A percentile compares a stretch with the other conserved stretches of the same genome.
Evolutionary conservation across 768 basidiomycete species (phyloP).

Genomic region (Hirschioporus abietinus): DNA sequence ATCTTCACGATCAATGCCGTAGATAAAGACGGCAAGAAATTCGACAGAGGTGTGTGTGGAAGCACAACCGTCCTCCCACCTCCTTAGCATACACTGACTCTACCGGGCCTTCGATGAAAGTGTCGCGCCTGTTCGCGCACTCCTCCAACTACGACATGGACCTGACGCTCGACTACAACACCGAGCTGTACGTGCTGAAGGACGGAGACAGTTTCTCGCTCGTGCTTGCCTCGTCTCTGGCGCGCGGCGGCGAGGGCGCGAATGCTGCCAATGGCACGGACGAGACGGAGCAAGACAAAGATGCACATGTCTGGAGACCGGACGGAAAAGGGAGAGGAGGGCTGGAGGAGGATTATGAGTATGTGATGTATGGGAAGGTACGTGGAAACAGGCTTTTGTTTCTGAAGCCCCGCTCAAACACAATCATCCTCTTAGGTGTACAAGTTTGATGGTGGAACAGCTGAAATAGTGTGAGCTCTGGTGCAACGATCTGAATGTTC

Average conservation of each 20-base stretch:
- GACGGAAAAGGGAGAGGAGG: constrained; percentile 77
- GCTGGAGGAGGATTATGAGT: constrained; percentile 94
- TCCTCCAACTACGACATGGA: constrained; percentile 93
- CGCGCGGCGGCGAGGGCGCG: constrained; percentile 45
- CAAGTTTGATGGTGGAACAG: constrained; percentile 85
- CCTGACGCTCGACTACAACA: constrained; percentile 90
- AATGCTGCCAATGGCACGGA: constrained; percentile 43
- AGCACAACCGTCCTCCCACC: constrained; percentile 6
- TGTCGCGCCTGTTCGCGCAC: constrained; percentile 84
- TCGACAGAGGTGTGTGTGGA: constrained; percentile 74
- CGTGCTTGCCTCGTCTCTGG: constrained; percentile 78
- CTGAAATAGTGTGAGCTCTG: constrained; percentile 68
- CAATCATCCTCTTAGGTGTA: constrained; percentile 61
- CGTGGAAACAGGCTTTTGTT: constrained; percentile 13
- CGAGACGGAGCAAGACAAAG: constrained; percentile 62
- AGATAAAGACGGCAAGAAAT: constrained; percentile 93
- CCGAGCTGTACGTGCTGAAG: constrained; percentile 78
- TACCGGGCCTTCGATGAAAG: constrained; percentile 34
- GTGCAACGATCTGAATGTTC: constrained; percentile 25
- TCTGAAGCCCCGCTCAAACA: too few relatives aligned
- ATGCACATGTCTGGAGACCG: constrained; percentile 77
- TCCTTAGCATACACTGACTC: not conserved
- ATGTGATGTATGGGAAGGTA: constrained; percentile 99
- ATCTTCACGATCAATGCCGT: constrained; percentile 83
- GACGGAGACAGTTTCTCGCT: constrained; percentile 72